Conservation (phyloP, 2,329 filamentous ascomycete species). For the Aspergillus thermomutatus region DNA sequence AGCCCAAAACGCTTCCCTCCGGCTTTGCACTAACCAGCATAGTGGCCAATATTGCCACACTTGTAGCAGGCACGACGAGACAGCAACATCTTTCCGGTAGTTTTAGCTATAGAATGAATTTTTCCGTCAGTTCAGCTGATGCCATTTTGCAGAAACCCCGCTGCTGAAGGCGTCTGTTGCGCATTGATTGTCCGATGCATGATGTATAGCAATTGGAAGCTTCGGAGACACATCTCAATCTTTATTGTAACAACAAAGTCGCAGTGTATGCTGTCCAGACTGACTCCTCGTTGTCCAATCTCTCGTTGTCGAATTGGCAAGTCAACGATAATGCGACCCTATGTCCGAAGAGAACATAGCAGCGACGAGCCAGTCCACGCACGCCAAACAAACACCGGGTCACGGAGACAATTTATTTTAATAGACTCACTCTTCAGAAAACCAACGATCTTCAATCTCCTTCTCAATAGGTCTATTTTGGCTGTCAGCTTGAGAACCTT, state of each 20-base stretch:
- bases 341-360: neutral
- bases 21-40: slow-evolving; percentile 43
- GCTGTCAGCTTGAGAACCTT: slow-evolving; percentile 29
- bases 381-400: neutral
- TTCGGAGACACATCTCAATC: neutral
- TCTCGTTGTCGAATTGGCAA: neutral
- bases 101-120: slow-evolving; percentile 12
- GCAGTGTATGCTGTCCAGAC: neutral
- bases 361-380: neutral
- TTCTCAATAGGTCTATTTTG: slow-evolving; percentile 19
- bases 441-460: slow-evolving; percentile 22
- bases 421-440: slow-evolving; percentile 29
- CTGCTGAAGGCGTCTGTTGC: neutral
- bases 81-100: slow-evolving; percentile 64
- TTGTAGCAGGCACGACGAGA: slow-evolving; percentile 80
- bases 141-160: neutral
- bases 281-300: neutral
- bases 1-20: slow-evolving; percentile 45
- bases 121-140: slow-evolving; percentile 5
- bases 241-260: neutral
- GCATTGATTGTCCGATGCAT: neutral
- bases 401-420: slow-evolving; percentile 4
- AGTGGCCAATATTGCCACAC: slow-evolving; percentile 74
- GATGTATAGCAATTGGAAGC: neutral
- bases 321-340: neutral